A percentile compares a stretch with the other conserved stretches of the same genome.
Conservation (phyloP, 768 basidiomycete species). For the Psilocybe cubensis region DNA sequence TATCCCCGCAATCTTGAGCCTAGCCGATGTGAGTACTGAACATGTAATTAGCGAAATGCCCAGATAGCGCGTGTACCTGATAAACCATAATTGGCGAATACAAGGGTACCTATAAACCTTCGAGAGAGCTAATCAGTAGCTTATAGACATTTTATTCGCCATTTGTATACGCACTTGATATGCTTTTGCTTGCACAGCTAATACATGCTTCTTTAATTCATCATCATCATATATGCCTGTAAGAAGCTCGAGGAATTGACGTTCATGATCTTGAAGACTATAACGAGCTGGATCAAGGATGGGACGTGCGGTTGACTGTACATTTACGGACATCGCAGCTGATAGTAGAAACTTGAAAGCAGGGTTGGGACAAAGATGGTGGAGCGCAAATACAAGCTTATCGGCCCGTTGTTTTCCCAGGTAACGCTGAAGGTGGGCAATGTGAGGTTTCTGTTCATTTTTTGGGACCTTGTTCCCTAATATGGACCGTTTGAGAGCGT, state of each 20-base stretch:
- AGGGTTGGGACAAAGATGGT: too few relatives aligned
- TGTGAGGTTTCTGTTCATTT: too few relatives aligned
- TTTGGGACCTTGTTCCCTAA: too few relatives aligned
- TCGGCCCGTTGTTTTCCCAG: too few relatives aligned
- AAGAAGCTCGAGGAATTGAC: neutral
- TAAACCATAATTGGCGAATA: constrained; percentile 39
- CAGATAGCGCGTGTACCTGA: constrained; percentile 25
- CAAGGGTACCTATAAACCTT: constrained; percentile 42
- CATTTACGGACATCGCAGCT: too few relatives aligned
- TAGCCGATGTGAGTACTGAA: neutral
- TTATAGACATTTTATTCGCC: neutral
- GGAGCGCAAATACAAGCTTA: too few relatives aligned
- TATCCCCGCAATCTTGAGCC: constrained; percentile 36
- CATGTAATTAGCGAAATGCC: too few relatives aligned
- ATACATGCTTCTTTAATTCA: constrained; percentile 2
- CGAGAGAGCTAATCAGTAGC: neutral
- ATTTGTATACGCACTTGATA: neutral
- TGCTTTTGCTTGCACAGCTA: constrained; percentile 6
- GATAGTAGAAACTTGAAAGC: too few relatives aligned
- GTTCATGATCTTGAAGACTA: neutral
- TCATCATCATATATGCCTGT: constrained; percentile 3
- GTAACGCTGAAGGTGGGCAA: too few relatives aligned
- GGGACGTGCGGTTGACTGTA: too few relatives aligned
- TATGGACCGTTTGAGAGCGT: too few relatives aligned
- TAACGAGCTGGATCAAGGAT: neutral